Evolutionary conservation across 306 rosid genomes (phyloP), one percentile per base, ranked within the genome.

Genomic region (Cajanus cajan): DNA sequence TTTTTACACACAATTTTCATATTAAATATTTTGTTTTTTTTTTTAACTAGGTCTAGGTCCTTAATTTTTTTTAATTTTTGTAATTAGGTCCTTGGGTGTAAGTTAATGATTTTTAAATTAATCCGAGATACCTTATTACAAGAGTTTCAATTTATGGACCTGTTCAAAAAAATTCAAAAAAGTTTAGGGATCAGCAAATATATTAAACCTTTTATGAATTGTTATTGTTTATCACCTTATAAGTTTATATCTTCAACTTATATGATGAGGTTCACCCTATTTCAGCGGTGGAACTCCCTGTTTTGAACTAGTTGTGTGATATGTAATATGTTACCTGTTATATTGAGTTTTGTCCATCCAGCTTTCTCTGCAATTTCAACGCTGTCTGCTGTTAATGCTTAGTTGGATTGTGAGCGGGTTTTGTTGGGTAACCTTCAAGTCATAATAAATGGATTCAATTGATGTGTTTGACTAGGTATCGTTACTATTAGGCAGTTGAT

Each of bases 291-390:
- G 64, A 25, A 47, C 52, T 61, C 24, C 43, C 48, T 65, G 37
- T 19, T 76, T 78, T 65, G 40, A 66, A 74, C 78, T 81, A 55
- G 78, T 77, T 47, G 40, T 78, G 67, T 31, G 9, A 24, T 36
- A 59, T 61, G 47, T 33, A 31, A 50, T 37, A 16, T 28, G 16
- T 65, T 65, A 14, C 3, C 43, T 55, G 54, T 21, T 24, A 21
- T 48, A 15, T 73, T 8, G 47, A 19, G 52, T 47, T 64, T 16
- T 71, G 73, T 58, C 68, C 51, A 68, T 81, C 81, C 4, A 31
- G 12, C 40, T 21, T 82, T 44, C 50, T 19, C 75, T 44, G 78
- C 62, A 37, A 64, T 80, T 57, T 73, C 37, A 43, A 21, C 43
- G 34, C n/a, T 14, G 8, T 25, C 51, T 83, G 61, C 66, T 19